A percentile compares a stretch with the other conserved stretches of the same genome.
Conservation (phyloP, 768 basidiomycete genomes). For the Russula virescens region DNA sequence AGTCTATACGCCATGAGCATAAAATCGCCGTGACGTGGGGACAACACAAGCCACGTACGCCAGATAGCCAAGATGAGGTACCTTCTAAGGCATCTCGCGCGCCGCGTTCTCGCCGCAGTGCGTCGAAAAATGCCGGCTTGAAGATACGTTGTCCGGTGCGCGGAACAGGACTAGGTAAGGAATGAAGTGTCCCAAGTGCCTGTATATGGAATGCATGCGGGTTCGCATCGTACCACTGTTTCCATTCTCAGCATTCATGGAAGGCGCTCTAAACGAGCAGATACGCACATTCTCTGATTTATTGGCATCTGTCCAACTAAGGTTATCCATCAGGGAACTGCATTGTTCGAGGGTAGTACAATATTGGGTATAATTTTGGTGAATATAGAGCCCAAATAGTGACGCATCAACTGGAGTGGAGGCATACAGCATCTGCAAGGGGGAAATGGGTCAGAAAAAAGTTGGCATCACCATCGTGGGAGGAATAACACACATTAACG, state of each 20-base stretch:
- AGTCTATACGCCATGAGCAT: conserved; percentile 3
- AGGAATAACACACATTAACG: conserved; percentile 50
- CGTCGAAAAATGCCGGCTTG: conserved; percentile 85
- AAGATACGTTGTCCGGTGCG: conserved; percentile 73
- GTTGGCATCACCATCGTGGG: neutral
- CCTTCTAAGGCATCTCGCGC: conserved; percentile 54
- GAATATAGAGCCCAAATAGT: conserved; percentile 82
- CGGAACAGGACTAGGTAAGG: conserved; percentile 80
- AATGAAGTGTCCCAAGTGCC: conserved; percentile 77
- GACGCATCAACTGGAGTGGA: conserved; percentile 91
- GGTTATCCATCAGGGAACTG: conserved; percentile 59
- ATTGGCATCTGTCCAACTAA: conserved; percentile 72
- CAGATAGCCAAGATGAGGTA: conserved; percentile 52
- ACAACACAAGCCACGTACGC: conserved; percentile 21
- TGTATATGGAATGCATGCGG: conserved; percentile 86
- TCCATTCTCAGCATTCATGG: neutral
- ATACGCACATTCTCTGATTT: conserved; percentile 47
- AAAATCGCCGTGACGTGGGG: neutral
- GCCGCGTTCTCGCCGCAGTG: conserved; percentile 49
- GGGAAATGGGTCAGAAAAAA: neutral
- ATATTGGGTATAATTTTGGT: conserved; percentile 90
- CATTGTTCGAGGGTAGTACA: conserved; percentile 74
- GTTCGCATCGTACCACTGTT: conserved; percentile 59
- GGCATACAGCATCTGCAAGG: conserved; percentile 57
- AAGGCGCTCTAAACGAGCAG: neutral